These are phyloP conservation scores for Penicillium pulvis DNA, from an alignment of 495 filamentous ascomycete genomes.

Conservation along the genomic window DNA sequence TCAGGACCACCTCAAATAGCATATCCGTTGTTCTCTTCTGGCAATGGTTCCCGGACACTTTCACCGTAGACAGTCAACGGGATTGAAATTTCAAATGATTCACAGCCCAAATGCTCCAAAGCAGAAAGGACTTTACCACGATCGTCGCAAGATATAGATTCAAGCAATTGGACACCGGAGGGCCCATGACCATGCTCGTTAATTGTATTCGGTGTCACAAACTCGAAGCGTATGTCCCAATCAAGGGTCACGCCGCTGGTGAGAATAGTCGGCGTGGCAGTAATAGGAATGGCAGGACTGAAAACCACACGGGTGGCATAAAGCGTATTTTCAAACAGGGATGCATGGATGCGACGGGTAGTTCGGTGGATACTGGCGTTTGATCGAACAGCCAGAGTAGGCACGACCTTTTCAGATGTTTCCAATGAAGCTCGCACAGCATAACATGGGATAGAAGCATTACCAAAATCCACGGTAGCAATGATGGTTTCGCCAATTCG, in stretches of 20 bases:
- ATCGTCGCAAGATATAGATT: slow-evolving; percentile 68
- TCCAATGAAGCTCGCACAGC: slow-evolving; percentile 77
- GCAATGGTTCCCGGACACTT: slow-evolving; percentile 45
- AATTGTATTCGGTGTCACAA: slow-evolving; percentile 65
- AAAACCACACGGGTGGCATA: slow-evolving; percentile 79
- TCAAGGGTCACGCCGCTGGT: slow-evolving; percentile 82
- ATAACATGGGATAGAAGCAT: slow-evolving; percentile 74
- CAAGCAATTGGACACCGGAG: slow-evolving; percentile 48
- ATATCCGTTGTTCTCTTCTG: slow-evolving; percentile 51
- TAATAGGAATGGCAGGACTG: slow-evolving; percentile 73
- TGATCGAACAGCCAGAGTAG: slow-evolving; percentile 78
- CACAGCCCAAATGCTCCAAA: slow-evolving; percentile 73
- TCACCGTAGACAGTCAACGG: slow-evolving; percentile 84
- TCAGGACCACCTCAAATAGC: slow-evolving; percentile 34
- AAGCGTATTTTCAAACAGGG: slow-evolving; percentile 75
- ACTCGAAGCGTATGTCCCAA: slow-evolving; percentile 88
- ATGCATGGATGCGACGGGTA: slow-evolving; percentile 77
- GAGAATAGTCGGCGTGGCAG: slow-evolving; percentile 83
- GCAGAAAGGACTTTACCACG: slow-evolving; percentile 70
- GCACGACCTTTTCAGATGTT: slow-evolving; percentile 75
- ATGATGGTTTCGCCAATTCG: slow-evolving; percentile 85
- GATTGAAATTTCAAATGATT: slow-evolving; percentile 87
- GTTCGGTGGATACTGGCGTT: slow-evolving; percentile 81
- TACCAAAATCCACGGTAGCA: slow-evolving; percentile 77
- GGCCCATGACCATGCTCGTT: slow-evolving; percentile 30